Conservation (phyloP, 2,329 filamentous ascomycete genomes). For the Nigrograna mackinnonii region DNA sequence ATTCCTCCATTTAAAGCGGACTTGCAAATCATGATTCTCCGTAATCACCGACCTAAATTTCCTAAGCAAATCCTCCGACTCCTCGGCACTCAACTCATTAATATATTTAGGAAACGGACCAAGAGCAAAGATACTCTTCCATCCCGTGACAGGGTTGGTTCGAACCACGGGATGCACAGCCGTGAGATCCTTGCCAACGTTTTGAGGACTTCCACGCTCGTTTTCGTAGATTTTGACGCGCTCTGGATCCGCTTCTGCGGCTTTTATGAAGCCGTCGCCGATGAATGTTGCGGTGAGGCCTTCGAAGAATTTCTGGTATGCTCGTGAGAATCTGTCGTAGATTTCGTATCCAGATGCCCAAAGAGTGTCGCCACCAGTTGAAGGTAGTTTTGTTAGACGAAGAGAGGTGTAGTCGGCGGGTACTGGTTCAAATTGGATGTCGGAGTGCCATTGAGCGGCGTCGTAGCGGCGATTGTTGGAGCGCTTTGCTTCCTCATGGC, state of each 20-base stretch:
- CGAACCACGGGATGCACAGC: constrained; percentile 62
- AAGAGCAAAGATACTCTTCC: constrained; percentile 57
- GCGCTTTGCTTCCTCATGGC: not conserved
- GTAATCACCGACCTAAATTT: constrained; percentile 47
- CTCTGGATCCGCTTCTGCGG: constrained; percentile 31
- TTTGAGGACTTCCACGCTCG: constrained; percentile 57
- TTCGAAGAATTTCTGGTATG: constrained; percentile 54
- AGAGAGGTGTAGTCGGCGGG: constrained; percentile 46
- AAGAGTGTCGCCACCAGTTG: constrained; percentile 40
- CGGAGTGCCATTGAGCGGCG: constrained; percentile 54
- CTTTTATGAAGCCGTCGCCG: constrained; percentile 42
- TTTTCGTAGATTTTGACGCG: constrained; percentile 12
- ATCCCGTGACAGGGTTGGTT: constrained; percentile 68
- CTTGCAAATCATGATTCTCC: constrained; percentile 57
- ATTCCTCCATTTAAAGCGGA: constrained; percentile 55
- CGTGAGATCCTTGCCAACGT: constrained; percentile 55
- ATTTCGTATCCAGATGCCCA: constrained; percentile 48
- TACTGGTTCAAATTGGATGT: constrained; percentile 46
- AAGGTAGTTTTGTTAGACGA: constrained; percentile 27
- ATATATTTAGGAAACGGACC: constrained; percentile 45
- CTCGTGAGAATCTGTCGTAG: constrained; percentile 54
- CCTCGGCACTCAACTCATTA: constrained; percentile 50
- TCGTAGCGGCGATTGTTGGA: constrained; percentile 43
- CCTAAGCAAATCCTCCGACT: constrained; percentile 48
- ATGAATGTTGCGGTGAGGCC: constrained; percentile 51